Percentiles rank a stretch among this genome's conserved stretches.
These are phyloP conservation scores for Talaromyces sp. DNA, from an alignment of 2,329 filamentous ascomycete genomes.

Conservation along the genomic window DNA sequence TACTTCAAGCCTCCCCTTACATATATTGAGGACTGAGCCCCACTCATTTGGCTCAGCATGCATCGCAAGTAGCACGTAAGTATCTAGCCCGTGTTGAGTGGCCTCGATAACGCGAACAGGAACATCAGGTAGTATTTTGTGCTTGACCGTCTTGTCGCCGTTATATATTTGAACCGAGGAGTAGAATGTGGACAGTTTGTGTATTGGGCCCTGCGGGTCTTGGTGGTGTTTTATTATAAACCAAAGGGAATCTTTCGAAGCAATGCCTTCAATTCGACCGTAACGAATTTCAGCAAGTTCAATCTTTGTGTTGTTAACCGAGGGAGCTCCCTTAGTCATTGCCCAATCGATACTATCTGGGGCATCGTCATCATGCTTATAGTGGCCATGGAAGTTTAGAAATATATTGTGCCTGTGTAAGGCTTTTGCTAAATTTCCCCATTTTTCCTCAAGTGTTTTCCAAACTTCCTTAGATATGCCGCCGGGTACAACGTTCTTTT, in stretches of 20 bases:
- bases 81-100: neutral
- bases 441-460: neutral
- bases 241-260: neutral
- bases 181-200: too few relatives aligned
- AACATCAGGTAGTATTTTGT: neutral
- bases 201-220: neutral
- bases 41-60: neutral
- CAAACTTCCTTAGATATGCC: neutral
- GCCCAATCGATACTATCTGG: neutral
- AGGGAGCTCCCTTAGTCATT: neutral
- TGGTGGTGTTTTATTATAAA: neutral
- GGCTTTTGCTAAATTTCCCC: neutral
- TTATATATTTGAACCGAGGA: neutral
- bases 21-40: neutral
- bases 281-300: neutral
- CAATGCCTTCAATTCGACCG: neutral
- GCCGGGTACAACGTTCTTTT: neutral
- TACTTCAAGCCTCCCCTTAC: neutral
- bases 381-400: neutral
- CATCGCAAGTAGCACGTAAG: neutral
- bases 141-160: neutral
- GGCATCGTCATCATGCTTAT: neutral
- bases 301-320: neutral
- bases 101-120: neutral
- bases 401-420: neutral